Conservation (phyloP, 371 early-diverging fungal species). For the Rhizopus arrhizus region DNA sequence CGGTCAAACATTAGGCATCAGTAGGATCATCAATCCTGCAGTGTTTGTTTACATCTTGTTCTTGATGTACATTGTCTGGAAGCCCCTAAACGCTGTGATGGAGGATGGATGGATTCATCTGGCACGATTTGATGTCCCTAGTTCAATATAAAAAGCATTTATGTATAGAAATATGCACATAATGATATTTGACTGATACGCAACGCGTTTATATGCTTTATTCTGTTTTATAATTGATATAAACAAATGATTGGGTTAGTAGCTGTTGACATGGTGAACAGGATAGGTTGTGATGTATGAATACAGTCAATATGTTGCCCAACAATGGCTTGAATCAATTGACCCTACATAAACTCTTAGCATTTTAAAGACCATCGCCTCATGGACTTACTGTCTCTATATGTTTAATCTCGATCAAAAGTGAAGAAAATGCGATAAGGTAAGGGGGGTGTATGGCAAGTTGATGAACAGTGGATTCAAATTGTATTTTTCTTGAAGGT, state of each 20-base stretch:
- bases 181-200: too few relatives aligned
- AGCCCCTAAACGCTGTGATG: slow-evolving; percentile 9
- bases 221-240: neutral
- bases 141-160: too few relatives aligned
- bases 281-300: slow-evolving; percentile 11
- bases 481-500: slow-evolving; percentile 21
- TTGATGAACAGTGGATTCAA: slow-evolving; percentile 28
- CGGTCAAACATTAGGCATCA: slow-evolving; percentile 16
- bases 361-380: too few relatives aligned
- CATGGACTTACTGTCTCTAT: slow-evolving; percentile 36
- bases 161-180: too few relatives aligned
- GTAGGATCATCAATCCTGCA: slow-evolving; percentile 15
- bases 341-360: slow-evolving; percentile 8
- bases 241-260: slow-evolving; percentile 1
- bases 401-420: slow-evolving; percentile 42
- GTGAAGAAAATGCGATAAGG: slow-evolving; percentile 35
- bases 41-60: slow-evolving; percentile 22
- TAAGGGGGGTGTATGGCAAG: slow-evolving; percentile 34
- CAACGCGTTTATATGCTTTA: too few relatives aligned
- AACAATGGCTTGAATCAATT: slow-evolving; percentile 22
- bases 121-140: too few relatives aligned
- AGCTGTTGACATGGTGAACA: slow-evolving; percentile 25
- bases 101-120: slow-evolving; percentile 22
- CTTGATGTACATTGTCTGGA: slow-evolving; percentile 29
- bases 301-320: slow-evolving; percentile 22